phyloP scores from a whole-genome alignment of 495 filamentous ascomycete species.

The Penicillium taxi region DNA sequence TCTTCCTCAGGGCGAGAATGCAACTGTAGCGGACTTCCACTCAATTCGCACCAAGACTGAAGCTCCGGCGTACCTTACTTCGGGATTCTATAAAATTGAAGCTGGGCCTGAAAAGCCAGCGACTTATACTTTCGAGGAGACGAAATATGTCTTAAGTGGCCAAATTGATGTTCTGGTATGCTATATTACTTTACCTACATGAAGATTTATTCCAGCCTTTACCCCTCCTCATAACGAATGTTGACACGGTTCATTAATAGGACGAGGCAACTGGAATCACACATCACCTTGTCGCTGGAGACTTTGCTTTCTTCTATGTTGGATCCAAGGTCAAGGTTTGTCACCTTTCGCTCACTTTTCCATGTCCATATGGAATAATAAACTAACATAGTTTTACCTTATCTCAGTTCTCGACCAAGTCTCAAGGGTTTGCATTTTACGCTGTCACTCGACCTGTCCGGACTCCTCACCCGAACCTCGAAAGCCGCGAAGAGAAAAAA shows the following conservation, averaged over 20 bases:
- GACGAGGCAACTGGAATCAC: slow-evolving; percentile 28
- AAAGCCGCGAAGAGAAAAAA: slow-evolving; percentile 17
- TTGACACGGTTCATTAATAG: slow-evolving; percentile 5
- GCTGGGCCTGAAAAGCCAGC: slow-evolving; percentile 22
- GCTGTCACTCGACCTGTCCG: slow-evolving; percentile 24
- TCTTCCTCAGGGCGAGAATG: slow-evolving; percentile 24
- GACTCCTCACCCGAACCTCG: slow-evolving; percentile 20
- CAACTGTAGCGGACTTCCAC: slow-evolving; percentile 25
- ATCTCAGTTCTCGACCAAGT: slow-evolving; percentile 29
- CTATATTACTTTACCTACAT: background rate
- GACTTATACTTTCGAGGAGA: slow-evolving; percentile 23
- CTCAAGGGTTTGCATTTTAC: slow-evolving; percentile 23
- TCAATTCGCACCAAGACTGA: slow-evolving; percentile 24
- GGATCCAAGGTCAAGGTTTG: slow-evolving; percentile 27
- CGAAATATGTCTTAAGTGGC: slow-evolving; percentile 25
- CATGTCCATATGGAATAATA: background rate
- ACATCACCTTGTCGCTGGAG: slow-evolving; percentile 24
- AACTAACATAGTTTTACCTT: slow-evolving; percentile 5
- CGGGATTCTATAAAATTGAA: slow-evolving; percentile 28
- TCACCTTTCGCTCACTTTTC: background rate
- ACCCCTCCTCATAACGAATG: too few species aligned
- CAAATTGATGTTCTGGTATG: slow-evolving; percentile 28
- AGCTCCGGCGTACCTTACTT: slow-evolving; percentile 22
- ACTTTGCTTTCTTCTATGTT: slow-evolving; percentile 30
- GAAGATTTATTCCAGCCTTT: too few species aligned